Base-by-base conservation (phyloP, 2,329 filamentous ascomycete genomes). In the Aspergillus sp. region DNA sequence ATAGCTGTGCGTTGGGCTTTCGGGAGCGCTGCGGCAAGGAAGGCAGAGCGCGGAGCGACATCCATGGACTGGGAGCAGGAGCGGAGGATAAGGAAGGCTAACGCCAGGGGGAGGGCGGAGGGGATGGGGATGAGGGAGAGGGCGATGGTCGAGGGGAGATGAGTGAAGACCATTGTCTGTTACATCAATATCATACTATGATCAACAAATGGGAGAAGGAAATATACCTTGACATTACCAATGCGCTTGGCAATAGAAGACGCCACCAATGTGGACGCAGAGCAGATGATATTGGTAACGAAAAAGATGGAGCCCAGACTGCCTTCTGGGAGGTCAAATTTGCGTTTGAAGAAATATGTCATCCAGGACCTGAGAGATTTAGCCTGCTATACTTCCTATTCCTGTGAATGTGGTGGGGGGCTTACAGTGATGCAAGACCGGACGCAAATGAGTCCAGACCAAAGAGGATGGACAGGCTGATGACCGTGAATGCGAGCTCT, bases 161-260 rank as follows among this genome's bases (percentile, higher is more conserved):
- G 83, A 0, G 83, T 86, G 57, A 86, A 85, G 6, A 85, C 82
- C 84, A 88, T 88, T 1, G 83, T 86, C 72, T 81, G 50, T 10
- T n/a, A 12, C 4, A 46, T 4, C 47, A 6, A n/a, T 53, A 6
- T 39, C 50, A 54, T 49, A 44, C n/a, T 35, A n/a, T 51, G 45
- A 44, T 27, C 26, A 19, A 57, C 56, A 54, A 54, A 33, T 3
- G 12, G 10, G 34, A 35, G 2, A 7, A 8, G 4, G 35, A 30
- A 29, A 19, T 38, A 4, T 19, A 66, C 64, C 57, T 72, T 72
- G 32, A 80, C 70, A 36, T 75, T 70, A 10, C 77, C 75, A 41
- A 80, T 71, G 48, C 83, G 79, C 53, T 82, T 81, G 40, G 87
- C 76, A 33, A 88, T 78, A 4, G 83, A 81, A 68, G 55, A 81